Evolutionary conservation across 1,139 yeast species (phyloP).

Genomic region (Yamadazyma diddensiae): DNA sequence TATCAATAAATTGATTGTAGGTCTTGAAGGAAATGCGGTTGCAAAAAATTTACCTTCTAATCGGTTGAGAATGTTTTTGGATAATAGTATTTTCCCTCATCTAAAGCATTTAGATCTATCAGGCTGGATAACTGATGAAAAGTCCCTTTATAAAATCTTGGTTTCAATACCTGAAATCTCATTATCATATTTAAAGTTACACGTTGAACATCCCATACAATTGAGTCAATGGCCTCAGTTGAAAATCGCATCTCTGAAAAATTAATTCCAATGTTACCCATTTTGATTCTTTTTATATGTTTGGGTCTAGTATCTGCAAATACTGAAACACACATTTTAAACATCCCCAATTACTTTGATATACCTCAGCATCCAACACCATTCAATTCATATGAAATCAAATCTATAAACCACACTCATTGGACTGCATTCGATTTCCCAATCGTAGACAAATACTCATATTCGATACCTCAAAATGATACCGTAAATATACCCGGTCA

Average conservation of each 20-base stretch:
- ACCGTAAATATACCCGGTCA: no score
- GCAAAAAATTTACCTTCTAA: slow-evolving; percentile 14
- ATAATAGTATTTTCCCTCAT: slow-evolving; percentile 18
- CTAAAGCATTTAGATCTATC: slow-evolving; percentile 18
- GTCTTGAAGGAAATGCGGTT: slow-evolving; percentile 10
- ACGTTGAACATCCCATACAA: slow-evolving; percentile 2
- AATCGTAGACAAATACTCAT: slow-evolving; percentile 17
- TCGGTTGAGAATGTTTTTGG: slow-evolving; percentile 17
- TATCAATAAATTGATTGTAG: slow-evolving; percentile 20
- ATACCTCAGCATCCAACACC: slow-evolving; percentile 22
- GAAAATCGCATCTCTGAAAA: slow-evolving; percentile 3
- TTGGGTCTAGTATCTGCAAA: no score
- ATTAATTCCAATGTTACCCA: no score
- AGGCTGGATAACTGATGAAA: slow-evolving; percentile 22
- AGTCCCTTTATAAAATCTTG: slow-evolving; percentile 4
- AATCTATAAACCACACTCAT: slow-evolving; percentile 25
- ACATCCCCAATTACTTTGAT: slow-evolving; percentile 36
- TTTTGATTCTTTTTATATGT: no score
- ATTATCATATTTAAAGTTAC: slow-evolving; percentile 1
- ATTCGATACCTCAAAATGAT: no score
- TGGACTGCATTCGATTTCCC: slow-evolving; percentile 29
- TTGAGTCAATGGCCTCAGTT: slow-evolving; percentile 4
- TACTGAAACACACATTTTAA: slow-evolving; percentile 35
- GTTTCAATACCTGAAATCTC: not conserved
- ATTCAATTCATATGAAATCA: slow-evolving; percentile 3